Base-by-base conservation (phyloP, 164 flowering plant species). In the Platanus orientalis region DNA sequence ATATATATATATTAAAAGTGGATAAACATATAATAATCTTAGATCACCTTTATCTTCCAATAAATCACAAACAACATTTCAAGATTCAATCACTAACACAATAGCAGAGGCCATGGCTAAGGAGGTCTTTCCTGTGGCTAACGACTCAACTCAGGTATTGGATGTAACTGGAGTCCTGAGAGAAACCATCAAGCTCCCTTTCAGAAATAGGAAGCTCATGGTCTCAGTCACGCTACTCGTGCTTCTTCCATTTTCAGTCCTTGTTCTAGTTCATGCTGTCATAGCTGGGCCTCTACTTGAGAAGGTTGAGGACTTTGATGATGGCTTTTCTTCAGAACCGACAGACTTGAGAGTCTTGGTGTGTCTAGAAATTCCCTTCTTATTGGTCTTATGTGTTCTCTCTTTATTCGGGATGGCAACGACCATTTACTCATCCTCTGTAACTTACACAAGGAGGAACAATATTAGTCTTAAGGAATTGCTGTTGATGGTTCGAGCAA, bases 151-250 rank as follows among this genome's bases (percentile, higher is more conserved):
- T 47, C 16, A 27, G 21, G 12, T 7, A 3, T 25, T 34, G 57
- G 20, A 52, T 19, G 45, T 20, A 6, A 7, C 25, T 2, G 57
- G 50, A 34, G 58, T 50, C 30, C 28, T 66, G 6, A 26, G 57
- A 48, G 57, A 66, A 51, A 48, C 63, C 32, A 25, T 50, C 21
- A 66, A 26, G 25, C 25, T 58, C 7, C 69, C 63, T 20, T 30
- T 55, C 20, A 58, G 36, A 39, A 66, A 66, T 58, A 32, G 49
- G n/a, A 49, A 58, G 47, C 54, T 66, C 34, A 66, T 66, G 57
- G 45, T 58, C 57, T 53, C 60, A 26, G 36, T 25, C 20, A 25
- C 30, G 6, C 62, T 58, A 12, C 55, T 58, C 36, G 32, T 66
- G 4, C 50, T 66, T 25, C 42, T 24, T 51, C 49, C 57, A 6